Evolutionary conservation across 768 basidiomycete species (phyloP).

Genomic region (Epithele typhae): DNA sequence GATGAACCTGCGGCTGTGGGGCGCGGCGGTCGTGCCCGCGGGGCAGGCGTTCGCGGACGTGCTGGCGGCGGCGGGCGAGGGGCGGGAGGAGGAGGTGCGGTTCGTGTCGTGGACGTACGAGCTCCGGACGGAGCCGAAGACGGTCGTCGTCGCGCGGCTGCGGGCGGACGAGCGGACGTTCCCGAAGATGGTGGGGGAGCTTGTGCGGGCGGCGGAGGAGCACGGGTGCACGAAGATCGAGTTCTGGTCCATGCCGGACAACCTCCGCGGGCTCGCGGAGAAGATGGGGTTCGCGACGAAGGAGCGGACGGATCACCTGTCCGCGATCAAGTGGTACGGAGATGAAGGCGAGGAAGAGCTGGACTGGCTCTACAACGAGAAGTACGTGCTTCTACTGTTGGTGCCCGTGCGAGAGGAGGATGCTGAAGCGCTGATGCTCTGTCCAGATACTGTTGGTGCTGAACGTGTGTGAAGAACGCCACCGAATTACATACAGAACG

Average conservation of each 20-base stretch:
- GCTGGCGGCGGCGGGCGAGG: too few relatives aligned
- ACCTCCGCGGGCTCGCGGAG: conserved; percentile 7
- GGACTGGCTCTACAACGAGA: conserved; percentile 17
- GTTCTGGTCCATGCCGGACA: conserved; percentile 9
- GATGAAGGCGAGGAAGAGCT: conserved; percentile 9
- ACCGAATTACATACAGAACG: not conserved
- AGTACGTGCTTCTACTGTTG: conserved; percentile 4
- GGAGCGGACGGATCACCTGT: conserved; percentile 13
- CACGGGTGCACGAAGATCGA: conserved; percentile 12
- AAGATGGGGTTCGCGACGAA: conserved; percentile 7
- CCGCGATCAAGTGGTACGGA: conserved; percentile 18
- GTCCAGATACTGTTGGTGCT: not conserved
- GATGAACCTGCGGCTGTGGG: not conserved
- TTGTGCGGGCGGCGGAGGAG: conserved; percentile 7
- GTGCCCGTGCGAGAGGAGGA: too few relatives aligned
- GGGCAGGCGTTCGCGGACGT: too few relatives aligned
- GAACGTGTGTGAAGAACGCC: not conserved
- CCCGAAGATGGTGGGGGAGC: conserved; percentile 6
- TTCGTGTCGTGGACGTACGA: conserved; percentile 17
- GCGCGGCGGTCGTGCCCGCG: too few relatives aligned
- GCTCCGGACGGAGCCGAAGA: not conserved
- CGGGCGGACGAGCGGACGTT: conserved; percentile 14
- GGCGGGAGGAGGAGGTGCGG: not conserved
- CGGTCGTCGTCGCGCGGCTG: conserved; percentile 11
- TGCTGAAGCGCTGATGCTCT: not conserved